Evolutionary conservation across 139 green algal genomes (phyloP), one percentile per base, ranked within the genome.

Genomic region (Pseudopediastrum boryanum): DNA sequence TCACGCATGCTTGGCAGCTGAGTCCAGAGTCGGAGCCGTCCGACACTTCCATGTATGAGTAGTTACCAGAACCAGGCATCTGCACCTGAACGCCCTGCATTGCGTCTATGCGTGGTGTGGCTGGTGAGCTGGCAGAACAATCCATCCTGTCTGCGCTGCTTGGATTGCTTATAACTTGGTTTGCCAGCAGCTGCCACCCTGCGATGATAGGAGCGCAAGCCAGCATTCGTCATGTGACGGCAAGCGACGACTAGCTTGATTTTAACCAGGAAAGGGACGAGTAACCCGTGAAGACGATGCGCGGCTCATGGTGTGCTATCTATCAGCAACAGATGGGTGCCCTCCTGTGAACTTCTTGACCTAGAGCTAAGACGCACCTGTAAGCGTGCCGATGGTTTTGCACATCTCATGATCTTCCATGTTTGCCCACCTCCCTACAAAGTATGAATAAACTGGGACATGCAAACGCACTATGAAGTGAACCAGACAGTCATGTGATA

Each of bases 181-280:
- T 31, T 19, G 74, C 74, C 31, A 81, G 62, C 21, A 81, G 46
- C 48, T 81, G 74, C 74, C 74, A 81, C 19, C 74, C 74, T 81
- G 46, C 9, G n/a, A 42, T 2, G 21, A 12, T n/a, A 39, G 31
- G 33, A 76, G 3, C 21, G 27, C n/a, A 41, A n/a, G n/a, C n/a
- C 0, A 13, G 0, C 25, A 31, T 36, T 10, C 31, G 58, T 66
- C 58, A n/a, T 31, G n/a, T 10, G 1, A 56, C 46, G 46, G 46
- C 46, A 12, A 56, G 46, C 46, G 13, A 56, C 46, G 13, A 16
- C 46, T 12, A n/a, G 46, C 46, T n/a, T 12, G 46, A 56, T 12
- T 16, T 16, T 56, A 16, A 12, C 16, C 13, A 12, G 12, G 46
- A 12, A 16, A 12, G 16, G 46, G 16, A 16, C 46, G 13, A 16